Evolutionary conservation across 2,329 filamentous ascomycete species (phyloP).

Genomic region (Beauveria varroae): DNA sequence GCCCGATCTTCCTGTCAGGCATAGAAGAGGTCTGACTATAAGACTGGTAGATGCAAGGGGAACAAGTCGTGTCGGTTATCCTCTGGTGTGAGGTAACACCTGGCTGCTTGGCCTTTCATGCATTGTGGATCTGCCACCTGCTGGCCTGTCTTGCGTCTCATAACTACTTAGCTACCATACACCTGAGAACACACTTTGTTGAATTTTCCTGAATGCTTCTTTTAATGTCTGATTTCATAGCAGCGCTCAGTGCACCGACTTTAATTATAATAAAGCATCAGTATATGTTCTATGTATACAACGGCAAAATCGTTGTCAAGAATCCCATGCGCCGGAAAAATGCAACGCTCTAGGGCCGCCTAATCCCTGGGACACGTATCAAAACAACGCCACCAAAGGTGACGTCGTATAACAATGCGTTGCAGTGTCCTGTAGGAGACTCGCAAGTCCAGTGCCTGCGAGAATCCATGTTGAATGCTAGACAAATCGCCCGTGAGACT

Average conservation of each 20-base stretch:
- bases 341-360: conserved; percentile 9
- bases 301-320: conserved; percentile 9
- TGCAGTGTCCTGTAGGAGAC: background rate
- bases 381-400: background rate
- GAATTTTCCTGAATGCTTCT: background rate
- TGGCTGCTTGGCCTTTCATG: background rate
- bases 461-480: conserved; percentile 5
- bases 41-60: background rate
- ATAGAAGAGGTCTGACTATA: background rate
- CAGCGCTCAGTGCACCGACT: background rate
- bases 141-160: background rate
- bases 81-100: background rate
- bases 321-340: conserved; percentile 9
- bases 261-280: conserved; percentile 10
- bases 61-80: background rate
- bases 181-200: background rate
- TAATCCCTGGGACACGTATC: background rate
- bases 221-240: background rate
- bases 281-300: conserved; percentile 9
- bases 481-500: background rate
- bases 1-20: background rate
- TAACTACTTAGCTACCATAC: no score
- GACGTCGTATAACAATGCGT: background rate
- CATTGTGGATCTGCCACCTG: background rate
- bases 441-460: background rate